Base-by-base conservation (phyloP, 345 rosid genomes). In the Aethionema arabicum region DNA sequence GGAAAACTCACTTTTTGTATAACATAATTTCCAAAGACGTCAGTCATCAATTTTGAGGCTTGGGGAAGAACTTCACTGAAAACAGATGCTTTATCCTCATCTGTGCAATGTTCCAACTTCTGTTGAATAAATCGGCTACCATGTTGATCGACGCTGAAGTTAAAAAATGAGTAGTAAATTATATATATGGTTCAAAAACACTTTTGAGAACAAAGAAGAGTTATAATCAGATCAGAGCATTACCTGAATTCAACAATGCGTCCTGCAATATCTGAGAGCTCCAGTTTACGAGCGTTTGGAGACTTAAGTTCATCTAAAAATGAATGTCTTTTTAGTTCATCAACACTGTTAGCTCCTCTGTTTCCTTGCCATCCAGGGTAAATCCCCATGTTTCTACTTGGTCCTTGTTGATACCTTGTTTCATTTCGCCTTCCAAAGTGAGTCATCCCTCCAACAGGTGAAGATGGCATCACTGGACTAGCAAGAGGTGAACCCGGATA, bases 101-200 rank as follows among this genome's bases (percentile, higher is more conserved):
- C 65, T 38, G 81, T 79, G 70, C 95, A 87, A 67, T 76, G 79
- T 73, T 95, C 99, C 76, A 90, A 65, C 80, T 95, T 90, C 78
- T 95, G 96, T 78, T 95, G 99, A 73, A 95, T 95, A 77, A 86
- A 95, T 30, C 99, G 97, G 76, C 97, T 95, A 64, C 99, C 99
- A 68, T 95, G 99, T 75, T 90, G 97, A 79, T 93, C 99, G 71
- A 83, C 84, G 67, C 99, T 93, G 88, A 68, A 74, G 65, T 49
- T 15, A 51, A 65, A 66, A 52, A 47, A 42, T 31, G 48, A 53
- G 39, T 40, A 53, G 42, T 14, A 33, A 58, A 44, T 36, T 9
- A 46, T 49, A 48, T 56, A 15, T 37, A 41, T 10, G 56, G 60
- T 57, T 44, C 44, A 12, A 64, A 57, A 52, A 59, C 4, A 44